Evolutionary conservation across 805 yeast species (phyloP), one percentile per base, ranked within the genome.

Genomic region (Saccharomycopsis sp.): DNA sequence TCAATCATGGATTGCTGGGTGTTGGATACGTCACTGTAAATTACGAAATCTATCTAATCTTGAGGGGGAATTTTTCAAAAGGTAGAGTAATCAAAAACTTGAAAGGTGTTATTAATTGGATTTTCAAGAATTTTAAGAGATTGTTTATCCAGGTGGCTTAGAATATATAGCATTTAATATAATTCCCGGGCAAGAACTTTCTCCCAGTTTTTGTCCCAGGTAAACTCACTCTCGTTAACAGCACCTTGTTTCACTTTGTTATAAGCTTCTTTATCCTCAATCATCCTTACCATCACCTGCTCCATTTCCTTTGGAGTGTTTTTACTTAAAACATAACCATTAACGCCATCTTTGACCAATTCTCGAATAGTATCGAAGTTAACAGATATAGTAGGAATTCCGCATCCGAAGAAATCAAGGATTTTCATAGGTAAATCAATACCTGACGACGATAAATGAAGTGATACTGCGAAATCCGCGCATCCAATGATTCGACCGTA

Each of bases 401-500:
- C 97, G 52, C 93, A 85, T 0, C 98, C 98, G 67, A 90, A 89
- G 74, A 90, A 79, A 57, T 93, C 99, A 4, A 90, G 81, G 28
- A 93, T 85, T 61, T 93, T 93, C 99, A 93, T 93, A 1, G 99
- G 99, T 47, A 93, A 70, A 57, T 93, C 99, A 45, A 85, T 70
- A 0, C 99, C 98, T 38, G 95, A 84, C 37, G 95, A 83, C 0
- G 97, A 89, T 3, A 81, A 75, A 61, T 93, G 99, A 50, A 93
- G 66, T 1, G 97, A 90, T 1, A 93, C 72, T 1, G 96, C 97
- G 28, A 89, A 58, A 57, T 93, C 96, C 3, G 96, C 90, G 2
- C 78, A 64, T 2, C 80, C 79, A 24, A 93, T 59, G 1, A 93
- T 65, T 41, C 67, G 61, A 0, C 96, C 96, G 59, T 93, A 93